Percentiles rank a stretch among this genome's conserved stretches.
phyloP scores from a whole-genome alignment of 2,329 filamentous ascomycete genomes.

The Fusarium pseudocircinatum region DNA sequence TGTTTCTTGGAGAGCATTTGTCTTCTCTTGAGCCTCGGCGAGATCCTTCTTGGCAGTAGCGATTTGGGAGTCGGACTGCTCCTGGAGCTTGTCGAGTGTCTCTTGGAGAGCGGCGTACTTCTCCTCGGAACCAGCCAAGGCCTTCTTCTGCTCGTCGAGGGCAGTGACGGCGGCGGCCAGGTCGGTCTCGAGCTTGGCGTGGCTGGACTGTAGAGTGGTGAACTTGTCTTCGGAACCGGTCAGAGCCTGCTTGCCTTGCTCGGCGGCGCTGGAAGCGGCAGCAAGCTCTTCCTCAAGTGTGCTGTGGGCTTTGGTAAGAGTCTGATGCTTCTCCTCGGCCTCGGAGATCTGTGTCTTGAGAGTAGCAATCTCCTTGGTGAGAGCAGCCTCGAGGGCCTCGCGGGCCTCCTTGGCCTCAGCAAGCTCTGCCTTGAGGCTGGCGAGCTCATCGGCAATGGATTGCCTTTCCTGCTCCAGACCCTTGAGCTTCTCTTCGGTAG shows the following conservation, averaged over 20 bases:
- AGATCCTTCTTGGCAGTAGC: constrained; percentile 40
- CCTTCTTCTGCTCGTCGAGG: constrained; percentile 44
- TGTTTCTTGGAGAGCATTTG: constrained; percentile 38
- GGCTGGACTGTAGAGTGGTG: constrained; percentile 38
- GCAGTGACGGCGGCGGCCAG: constrained; percentile 41
- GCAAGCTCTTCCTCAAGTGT: constrained; percentile 48
- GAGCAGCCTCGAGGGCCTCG: constrained; percentile 46
- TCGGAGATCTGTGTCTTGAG: constrained; percentile 50
- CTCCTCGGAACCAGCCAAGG: constrained; percentile 40
- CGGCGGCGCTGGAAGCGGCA: constrained; percentile 39
- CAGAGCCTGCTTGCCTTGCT: constrained; percentile 43
- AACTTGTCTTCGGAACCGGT: constrained; percentile 43
- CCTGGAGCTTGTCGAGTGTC: constrained; percentile 41
- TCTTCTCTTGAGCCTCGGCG: constrained; percentile 40
- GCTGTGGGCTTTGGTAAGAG: constrained; percentile 44
- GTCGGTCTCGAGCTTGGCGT: constrained; percentile 43
- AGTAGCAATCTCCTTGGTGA: constrained; percentile 45
- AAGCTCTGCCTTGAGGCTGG: constrained; percentile 47
- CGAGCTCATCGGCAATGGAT: constrained; percentile 47
- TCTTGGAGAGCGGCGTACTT: constrained; percentile 42
- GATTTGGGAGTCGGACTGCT: constrained; percentile 41
- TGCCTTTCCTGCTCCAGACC: constrained; percentile 44
- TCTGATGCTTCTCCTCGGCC: constrained; percentile 46
- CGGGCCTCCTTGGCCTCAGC: constrained; percentile 49
- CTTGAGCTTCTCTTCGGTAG: constrained; percentile 42